Percentiles rank a stretch among this genome's conserved stretches.
These are phyloP conservation scores for Begonia peltatifolia DNA, from an alignment of 306 rosid species.

Conservation along the genomic window DNA sequence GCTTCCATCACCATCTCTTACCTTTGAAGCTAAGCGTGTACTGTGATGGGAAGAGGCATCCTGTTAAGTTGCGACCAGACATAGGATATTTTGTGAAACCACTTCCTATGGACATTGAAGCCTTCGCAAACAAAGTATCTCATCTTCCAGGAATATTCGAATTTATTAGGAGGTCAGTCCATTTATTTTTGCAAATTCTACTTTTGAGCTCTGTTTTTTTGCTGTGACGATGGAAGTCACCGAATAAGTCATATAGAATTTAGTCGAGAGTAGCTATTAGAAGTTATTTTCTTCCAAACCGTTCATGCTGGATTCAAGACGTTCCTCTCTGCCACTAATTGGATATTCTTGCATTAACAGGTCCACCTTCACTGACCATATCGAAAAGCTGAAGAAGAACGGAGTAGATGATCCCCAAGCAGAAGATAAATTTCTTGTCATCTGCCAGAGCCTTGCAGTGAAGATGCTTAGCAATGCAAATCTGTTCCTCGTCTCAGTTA, in stretches of 20 bases:
- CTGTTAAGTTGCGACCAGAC: constrained; percentile 75
- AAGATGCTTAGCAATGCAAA: constrained; percentile 81
- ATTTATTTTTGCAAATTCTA: background rate
- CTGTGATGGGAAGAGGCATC: constrained; percentile 55
- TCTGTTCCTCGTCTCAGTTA: constrained; percentile 62
- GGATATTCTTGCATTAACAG: constrained; percentile 32
- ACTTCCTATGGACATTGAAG: constrained; percentile 43
- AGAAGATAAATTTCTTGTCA: constrained; percentile 64
- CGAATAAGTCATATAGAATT: no score
- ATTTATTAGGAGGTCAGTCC: constrained; percentile 65
- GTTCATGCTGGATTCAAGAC: background rate
- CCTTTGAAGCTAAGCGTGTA: constrained; percentile 68
- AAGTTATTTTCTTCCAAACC: background rate
- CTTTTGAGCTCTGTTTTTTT: no score
- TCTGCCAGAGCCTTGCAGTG: constrained; percentile 57
- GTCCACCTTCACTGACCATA: constrained; percentile 67
- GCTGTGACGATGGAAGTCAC: no score
- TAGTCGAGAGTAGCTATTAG: no score
- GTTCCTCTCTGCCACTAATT: no score
- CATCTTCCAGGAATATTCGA: constrained; percentile 92
- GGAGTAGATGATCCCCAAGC: constrained; percentile 19
- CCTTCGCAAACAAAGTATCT: constrained; percentile 56
- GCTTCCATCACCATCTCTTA: constrained; percentile 87
- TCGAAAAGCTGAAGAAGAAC: constrained; percentile 39
- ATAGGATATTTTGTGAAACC: constrained; percentile 82